A percentile compares a stretch with the other conserved stretches of the same genome.
Evolutionary conservation across 495 filamentous ascomycete species (phyloP).

Genomic region (Melanomma pulvis-pyrius): DNA sequence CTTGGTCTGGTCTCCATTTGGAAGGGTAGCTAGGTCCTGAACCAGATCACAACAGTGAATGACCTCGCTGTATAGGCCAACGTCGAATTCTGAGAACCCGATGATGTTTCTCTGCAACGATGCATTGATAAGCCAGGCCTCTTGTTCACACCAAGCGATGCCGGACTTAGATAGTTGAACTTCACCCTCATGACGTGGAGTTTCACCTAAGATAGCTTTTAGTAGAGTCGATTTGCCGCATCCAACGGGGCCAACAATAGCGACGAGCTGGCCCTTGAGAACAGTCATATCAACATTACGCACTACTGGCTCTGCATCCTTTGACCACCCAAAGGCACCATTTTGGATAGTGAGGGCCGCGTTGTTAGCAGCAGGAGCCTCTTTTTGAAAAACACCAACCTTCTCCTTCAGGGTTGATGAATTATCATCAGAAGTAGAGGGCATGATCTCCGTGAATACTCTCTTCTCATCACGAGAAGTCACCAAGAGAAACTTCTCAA

Average conservation of each 20-base stretch:
- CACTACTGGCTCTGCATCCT: conserved; percentile 6
- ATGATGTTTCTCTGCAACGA: conserved; percentile 34
- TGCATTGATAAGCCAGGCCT: conserved; percentile 34
- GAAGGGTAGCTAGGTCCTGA: conserved; percentile 21
- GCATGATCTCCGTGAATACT: neutral
- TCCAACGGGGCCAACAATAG: conserved; percentile 30
- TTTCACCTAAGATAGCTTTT: conserved; percentile 28
- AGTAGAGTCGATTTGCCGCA: conserved; percentile 33
- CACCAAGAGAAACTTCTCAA: conserved; percentile 5
- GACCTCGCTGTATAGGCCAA: conserved; percentile 21
- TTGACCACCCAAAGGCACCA: conserved; percentile 17
- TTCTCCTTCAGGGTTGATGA: neutral
- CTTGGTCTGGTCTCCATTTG: conserved; percentile 27
- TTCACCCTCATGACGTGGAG: conserved; percentile 2
- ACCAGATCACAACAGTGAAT: conserved; percentile 25
- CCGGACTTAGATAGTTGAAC: neutral
- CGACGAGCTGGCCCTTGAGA: conserved; percentile 7
- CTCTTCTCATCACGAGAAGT: neutral
- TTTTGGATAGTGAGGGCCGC: conserved; percentile 4
- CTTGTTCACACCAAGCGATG: conserved; percentile 35
- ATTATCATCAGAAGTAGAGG: neutral
- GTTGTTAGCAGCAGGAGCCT: neutral
- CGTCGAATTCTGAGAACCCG: conserved; percentile 34
- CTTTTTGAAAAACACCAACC: neutral
- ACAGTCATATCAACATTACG: conserved; percentile 16